Percentiles rank a stretch among this genome's conserved stretches.
Evolutionary conservation across 495 filamentous ascomycete genomes (phyloP).

Genomic region (Talaromyces proteolyticus): DNA sequence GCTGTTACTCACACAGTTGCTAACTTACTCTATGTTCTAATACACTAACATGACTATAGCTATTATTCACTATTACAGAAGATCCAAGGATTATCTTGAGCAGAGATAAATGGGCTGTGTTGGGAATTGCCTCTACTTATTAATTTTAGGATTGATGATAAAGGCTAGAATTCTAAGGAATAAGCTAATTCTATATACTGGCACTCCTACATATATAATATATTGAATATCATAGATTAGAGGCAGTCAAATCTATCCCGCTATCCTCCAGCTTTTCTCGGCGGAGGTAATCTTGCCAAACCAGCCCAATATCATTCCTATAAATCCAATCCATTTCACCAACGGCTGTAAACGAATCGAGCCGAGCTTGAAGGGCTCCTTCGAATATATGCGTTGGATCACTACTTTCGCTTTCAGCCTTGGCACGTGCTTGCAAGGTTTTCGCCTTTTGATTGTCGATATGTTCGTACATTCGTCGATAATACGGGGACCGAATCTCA

Average conservation of each 20-base stretch:
- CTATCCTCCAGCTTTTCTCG: not conserved
- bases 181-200: too few relatives aligned
- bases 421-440: conserved; percentile 12
- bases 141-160: too few relatives aligned
- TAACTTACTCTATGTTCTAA: too few relatives aligned
- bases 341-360: conserved; percentile 12
- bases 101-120: too few relatives aligned
- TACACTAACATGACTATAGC: too few relatives aligned
- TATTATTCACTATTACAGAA: too few relatives aligned
- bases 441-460: conserved; percentile 19
- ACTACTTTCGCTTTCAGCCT: conserved; percentile 5
- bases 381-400: conserved; percentile 16
- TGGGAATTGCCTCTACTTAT: too few relatives aligned
- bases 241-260: not conserved
- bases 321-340: conserved; percentile 34
- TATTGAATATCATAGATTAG: conserved; percentile 1
- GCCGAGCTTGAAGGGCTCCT: conserved; percentile 21
- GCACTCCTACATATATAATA: too few relatives aligned
- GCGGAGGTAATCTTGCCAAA: conserved; percentile 23
- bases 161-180: too few relatives aligned
- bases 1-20: too few relatives aligned
- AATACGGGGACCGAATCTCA: conserved; percentile 37
- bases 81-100: too few relatives aligned
- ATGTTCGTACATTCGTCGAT: conserved; percentile 32
- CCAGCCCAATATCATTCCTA: conserved; percentile 33